phyloP scores from a whole-genome alignment of 306 rosid species.

The Pyrus pyrifolia region DNA sequence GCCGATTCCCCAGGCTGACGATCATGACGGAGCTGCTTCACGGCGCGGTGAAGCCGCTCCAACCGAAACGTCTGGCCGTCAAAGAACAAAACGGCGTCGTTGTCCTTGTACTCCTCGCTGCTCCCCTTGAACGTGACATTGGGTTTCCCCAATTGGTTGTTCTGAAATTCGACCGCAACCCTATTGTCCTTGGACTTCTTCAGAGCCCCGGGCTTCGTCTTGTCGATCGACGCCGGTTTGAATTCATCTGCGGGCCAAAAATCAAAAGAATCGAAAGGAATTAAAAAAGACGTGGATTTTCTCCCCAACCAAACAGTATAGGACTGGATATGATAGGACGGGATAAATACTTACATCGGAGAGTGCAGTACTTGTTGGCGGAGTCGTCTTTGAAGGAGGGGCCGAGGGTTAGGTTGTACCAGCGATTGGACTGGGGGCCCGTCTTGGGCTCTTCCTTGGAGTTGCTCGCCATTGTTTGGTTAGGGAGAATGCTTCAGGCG shows the following conservation, averaged over 20 bases:
- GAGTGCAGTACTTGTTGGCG: slow-evolving; percentile 75
- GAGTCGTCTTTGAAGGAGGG: slow-evolving; percentile 78
- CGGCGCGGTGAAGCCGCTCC: slow-evolving; percentile 76
- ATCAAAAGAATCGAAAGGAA: background rate
- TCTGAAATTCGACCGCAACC: slow-evolving; percentile 76
- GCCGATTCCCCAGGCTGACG: slow-evolving; percentile 77
- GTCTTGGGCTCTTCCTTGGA: slow-evolving; percentile 80
- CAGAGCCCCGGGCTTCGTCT: slow-evolving; percentile 60
- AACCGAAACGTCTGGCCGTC: slow-evolving; percentile 67
- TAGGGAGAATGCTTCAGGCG: background rate
- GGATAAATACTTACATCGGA: slow-evolving; percentile 53
- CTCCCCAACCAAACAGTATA: slow-evolving; percentile 7
- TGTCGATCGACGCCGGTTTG: slow-evolving; percentile 90
- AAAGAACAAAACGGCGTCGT: slow-evolving; percentile 80
- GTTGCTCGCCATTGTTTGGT: slow-evolving; percentile 50
- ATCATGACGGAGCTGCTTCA: slow-evolving; percentile 74
- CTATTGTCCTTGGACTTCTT: slow-evolving; percentile 80
- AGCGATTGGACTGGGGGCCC: slow-evolving; percentile 67
- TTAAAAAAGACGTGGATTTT: background rate
- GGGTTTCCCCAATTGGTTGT: slow-evolving; percentile 82
- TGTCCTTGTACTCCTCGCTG: slow-evolving; percentile 78
- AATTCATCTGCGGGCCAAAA: slow-evolving; percentile 56
- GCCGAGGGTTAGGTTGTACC: slow-evolving; percentile 82
- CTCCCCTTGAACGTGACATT: slow-evolving; percentile 86
- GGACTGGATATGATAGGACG: background rate